phyloP scores from a whole-genome alignment of 768 basidiomycete species.

The Fomitopsis pulvina region DNA sequence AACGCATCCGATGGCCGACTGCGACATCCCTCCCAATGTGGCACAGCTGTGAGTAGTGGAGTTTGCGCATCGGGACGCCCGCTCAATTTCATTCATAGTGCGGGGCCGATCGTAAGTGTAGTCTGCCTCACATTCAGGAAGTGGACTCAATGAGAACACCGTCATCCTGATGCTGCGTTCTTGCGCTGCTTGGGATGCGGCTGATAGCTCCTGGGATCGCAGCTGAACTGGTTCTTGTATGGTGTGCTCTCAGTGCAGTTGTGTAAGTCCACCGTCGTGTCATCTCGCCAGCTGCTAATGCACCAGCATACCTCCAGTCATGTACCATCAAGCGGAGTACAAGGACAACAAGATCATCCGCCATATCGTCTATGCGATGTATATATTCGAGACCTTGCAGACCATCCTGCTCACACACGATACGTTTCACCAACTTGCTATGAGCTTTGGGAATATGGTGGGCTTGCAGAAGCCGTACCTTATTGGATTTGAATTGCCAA shows the following conservation, averaged over 20 bases:
- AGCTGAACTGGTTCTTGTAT: background rate
- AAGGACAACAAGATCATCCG: background rate
- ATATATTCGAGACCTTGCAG: background rate
- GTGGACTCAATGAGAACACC: no score
- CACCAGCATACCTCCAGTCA: no score
- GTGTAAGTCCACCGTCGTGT: no score
- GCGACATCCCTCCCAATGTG: background rate
- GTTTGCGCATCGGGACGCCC: background rate
- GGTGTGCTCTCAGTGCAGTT: slow-evolving; percentile 1
- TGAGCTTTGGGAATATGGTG: background rate
- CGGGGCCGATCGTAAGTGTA: background rate
- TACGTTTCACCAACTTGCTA: background rate
- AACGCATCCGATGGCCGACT: background rate
- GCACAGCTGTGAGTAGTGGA: background rate
- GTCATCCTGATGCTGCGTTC: no score
- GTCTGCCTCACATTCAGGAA: no score
- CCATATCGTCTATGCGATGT: background rate
- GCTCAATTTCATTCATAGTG: background rate
- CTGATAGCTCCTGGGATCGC: background rate
- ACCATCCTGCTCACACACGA: background rate
- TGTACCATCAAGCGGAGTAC: background rate
- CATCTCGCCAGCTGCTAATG: no score
- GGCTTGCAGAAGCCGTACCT: background rate
- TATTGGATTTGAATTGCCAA: background rate
- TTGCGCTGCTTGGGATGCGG: background rate